A percentile compares a stretch with the other conserved stretches of the same genome.
phyloP scores from a whole-genome alignment of 2,329 filamentous ascomycete species.

The Drechslerella coelobrocha region DNA sequence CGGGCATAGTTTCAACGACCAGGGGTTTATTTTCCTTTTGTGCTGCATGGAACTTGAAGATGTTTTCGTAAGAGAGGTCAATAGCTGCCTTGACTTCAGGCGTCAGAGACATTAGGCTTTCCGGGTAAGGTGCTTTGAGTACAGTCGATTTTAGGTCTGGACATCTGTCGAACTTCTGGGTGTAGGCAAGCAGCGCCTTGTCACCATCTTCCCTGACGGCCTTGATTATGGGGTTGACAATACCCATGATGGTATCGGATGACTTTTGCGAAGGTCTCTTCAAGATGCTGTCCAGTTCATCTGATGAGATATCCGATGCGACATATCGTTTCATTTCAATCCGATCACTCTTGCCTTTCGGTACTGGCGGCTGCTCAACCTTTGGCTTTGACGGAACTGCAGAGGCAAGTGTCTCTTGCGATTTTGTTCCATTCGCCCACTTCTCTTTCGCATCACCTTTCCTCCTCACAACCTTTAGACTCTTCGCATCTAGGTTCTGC shows the following conservation, averaged over 20 bases:
- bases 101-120: conserved; percentile 81
- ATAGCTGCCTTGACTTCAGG: conserved; percentile 90
- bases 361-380: not conserved
- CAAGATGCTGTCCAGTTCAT: conserved; percentile 75
- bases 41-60: conserved; percentile 88
- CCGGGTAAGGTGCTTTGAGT: conserved; percentile 84
- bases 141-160: conserved; percentile 89
- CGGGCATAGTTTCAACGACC: conserved; percentile 94
- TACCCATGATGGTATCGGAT: conserved; percentile 88
- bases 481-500: conserved; percentile 90
- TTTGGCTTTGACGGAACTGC: conserved; percentile 3
- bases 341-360: conserved; percentile 54
- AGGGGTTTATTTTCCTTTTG: conserved; percentile 85
- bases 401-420: conserved; percentile 55
- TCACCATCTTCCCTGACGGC: conserved; percentile 84
- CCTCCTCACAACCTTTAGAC: conserved; percentile 90
- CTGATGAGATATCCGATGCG: conserved; percentile 68
- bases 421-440: conserved; percentile 79
- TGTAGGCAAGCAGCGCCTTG: conserved; percentile 86
- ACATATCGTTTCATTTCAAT: conserved; percentile 86
- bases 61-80: conserved; percentile 91
- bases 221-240: conserved; percentile 89
- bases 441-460: conserved; percentile 92
- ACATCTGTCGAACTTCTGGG: conserved; percentile 97
- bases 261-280: conserved; percentile 92